These are phyloP conservation scores for Lobulomyces angularis DNA, from an alignment of 192 early-diverging fungal species.

Conservation along the genomic window DNA sequence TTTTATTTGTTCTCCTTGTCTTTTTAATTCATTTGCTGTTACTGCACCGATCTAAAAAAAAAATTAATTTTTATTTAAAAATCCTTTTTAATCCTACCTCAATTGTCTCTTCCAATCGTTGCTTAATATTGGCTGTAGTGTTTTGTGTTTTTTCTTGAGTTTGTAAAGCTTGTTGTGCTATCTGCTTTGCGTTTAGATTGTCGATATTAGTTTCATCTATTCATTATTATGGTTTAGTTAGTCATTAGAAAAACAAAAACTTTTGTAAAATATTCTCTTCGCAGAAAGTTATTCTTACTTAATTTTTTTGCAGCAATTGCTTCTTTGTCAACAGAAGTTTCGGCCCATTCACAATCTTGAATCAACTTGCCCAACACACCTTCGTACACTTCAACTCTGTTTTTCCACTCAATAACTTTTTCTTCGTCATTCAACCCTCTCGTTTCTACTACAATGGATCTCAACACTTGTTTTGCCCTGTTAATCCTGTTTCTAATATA, in stretches of 20 bases:
- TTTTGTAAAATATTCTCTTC: too few relatives aligned
- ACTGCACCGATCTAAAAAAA: slow-evolving; percentile 27
- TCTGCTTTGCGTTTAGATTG: slow-evolving; percentile 39
- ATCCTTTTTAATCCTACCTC: slow-evolving; percentile 15
- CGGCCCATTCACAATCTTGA: slow-evolving; percentile 48
- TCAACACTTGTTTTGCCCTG: slow-evolving; percentile 35
- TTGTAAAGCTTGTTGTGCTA: slow-evolving; percentile 28
- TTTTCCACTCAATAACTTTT: slow-evolving; percentile 21
- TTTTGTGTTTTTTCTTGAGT: slow-evolving; percentile 38
- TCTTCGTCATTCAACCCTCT: slow-evolving; percentile 19
- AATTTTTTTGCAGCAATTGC: slow-evolving; percentile 18
- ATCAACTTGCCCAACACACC: slow-evolving; percentile 24
- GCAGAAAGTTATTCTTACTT: slow-evolving; percentile 8
- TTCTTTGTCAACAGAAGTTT: slow-evolving; percentile 33
- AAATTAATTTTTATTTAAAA: too few relatives aligned
- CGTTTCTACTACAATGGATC: slow-evolving; percentile 36
- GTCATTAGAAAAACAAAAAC: too few relatives aligned
- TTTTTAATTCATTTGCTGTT: slow-evolving; percentile 30
- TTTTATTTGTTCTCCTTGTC: slow-evolving; percentile 40
- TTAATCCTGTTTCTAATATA: slow-evolving; percentile 37
- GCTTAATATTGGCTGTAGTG: slow-evolving; percentile 23
- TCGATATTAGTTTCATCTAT: slow-evolving; percentile 13
- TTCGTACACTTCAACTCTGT: slow-evolving; percentile 33
- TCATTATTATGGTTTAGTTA: background rate
- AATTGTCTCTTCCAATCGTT: slow-evolving; percentile 34